Conservation (phyloP, 108 stramenopile species). For the Skeletonema grethae region DNA sequence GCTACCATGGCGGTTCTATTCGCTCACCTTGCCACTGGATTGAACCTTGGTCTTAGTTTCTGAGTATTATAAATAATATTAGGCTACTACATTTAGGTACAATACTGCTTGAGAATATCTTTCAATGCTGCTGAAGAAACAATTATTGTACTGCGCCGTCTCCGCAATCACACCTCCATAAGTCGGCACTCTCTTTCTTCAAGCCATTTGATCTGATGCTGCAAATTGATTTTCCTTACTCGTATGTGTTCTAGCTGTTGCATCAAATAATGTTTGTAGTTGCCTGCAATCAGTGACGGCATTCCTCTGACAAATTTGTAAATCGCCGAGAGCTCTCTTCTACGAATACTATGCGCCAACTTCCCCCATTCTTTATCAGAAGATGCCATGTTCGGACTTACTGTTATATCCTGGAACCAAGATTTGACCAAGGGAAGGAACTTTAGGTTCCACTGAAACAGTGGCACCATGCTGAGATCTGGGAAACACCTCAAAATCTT, state of each 20-base stretch:
- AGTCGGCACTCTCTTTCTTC: no score
- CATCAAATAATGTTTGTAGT: not conserved
- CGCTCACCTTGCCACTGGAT: constrained; percentile 41
- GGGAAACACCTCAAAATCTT: not conserved
- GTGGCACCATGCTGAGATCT: not conserved
- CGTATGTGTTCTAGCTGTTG: not conserved
- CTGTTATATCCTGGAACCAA: not conserved
- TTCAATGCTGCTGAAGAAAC: not conserved
- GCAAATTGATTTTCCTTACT: no score
- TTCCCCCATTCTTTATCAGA: not conserved
- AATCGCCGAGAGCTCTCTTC: constrained; percentile 5
- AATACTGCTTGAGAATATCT: not conserved
- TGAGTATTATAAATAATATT: constrained; percentile 8
- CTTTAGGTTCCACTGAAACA: constrained; percentile 8
- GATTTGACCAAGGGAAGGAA: not conserved
- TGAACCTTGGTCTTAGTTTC: constrained; percentile 48
- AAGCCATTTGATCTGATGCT: no score
- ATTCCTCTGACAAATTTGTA: constrained; percentile 7
- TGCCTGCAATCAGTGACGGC: not conserved
- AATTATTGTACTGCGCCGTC: not conserved
- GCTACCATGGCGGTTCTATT: constrained; percentile 56
- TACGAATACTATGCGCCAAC: not conserved
- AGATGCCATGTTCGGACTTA: not conserved
- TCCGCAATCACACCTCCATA: no score
- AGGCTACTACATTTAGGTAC: not conserved